Evolutionary conservation across 352 stramenopile species (phyloP).

Genomic region (Sclerospora graminicola): DNA sequence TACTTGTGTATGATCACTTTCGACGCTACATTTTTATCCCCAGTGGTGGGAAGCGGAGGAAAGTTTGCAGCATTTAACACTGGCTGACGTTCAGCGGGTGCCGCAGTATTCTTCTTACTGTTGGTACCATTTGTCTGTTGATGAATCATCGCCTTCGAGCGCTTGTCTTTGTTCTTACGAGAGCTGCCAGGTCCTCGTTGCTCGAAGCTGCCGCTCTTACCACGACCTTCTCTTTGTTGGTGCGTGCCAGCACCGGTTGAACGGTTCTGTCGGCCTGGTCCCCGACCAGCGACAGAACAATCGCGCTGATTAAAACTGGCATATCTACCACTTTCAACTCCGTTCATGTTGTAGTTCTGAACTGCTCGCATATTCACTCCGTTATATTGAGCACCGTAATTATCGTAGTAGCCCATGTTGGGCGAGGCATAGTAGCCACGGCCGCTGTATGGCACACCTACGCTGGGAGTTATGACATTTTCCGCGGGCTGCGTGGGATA

Average conservation of each 20-base stretch:
- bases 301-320: slow-evolving; percentile 24
- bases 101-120: slow-evolving; percentile 19
- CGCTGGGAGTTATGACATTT: slow-evolving; percentile 29
- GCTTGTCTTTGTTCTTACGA: slow-evolving; percentile 62
- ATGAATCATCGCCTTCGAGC: slow-evolving; percentile 29
- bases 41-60: slow-evolving; percentile 47
- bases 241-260: slow-evolving; percentile 19
- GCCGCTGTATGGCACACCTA: slow-evolving; percentile 33
- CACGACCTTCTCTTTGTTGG: slow-evolving; percentile 29
- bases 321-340: slow-evolving; percentile 28
- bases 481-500: slow-evolving; percentile 68
- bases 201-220: slow-evolving; percentile 52
- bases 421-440: slow-evolving; percentile 58
- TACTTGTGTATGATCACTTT: slow-evolving; percentile 65
- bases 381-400: slow-evolving; percentile 73
- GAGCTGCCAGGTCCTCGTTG: slow-evolving; percentile 23
- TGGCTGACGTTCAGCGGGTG: slow-evolving; percentile 43
- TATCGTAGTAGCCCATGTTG: slow-evolving; percentile 60
- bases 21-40: slow-evolving; percentile 24
- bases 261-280: slow-evolving; percentile 27
- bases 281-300: slow-evolving; percentile 11
- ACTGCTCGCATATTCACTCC: slow-evolving; percentile 21
- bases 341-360: slow-evolving; percentile 18
- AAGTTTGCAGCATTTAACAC: slow-evolving; percentile 80
- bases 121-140: slow-evolving; percentile 22